Evolutionary conservation across 2,329 filamentous ascomycete species (phyloP).

Genomic region (Fusarium sambucinum): DNA sequence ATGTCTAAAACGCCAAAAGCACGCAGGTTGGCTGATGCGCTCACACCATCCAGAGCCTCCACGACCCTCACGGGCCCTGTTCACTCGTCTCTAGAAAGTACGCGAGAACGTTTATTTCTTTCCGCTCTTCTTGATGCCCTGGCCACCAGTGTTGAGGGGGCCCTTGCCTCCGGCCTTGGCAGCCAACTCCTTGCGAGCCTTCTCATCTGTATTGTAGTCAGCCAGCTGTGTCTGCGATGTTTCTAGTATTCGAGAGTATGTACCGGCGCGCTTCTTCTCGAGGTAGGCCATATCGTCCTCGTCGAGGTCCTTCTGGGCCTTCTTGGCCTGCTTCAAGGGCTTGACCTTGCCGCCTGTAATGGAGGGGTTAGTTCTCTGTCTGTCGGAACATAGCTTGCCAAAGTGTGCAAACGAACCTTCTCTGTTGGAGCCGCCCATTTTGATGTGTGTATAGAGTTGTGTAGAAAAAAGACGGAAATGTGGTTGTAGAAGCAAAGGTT

Average conservation of each 20-base stretch:
- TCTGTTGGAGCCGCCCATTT: conserved; percentile 57
- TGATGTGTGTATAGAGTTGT: conserved; percentile 28
- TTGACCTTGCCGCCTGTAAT: conserved; percentile 80
- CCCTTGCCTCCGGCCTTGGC: conserved; percentile 88
- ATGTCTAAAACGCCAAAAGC: conserved; percentile 41
- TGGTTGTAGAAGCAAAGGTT: conserved; percentile 33
- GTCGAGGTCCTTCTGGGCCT: conserved; percentile 83
- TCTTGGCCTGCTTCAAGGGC: conserved; percentile 91
- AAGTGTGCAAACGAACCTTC: conserved; percentile 50
- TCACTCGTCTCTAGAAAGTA: conserved; percentile 2
- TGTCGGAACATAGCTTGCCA: neutral
- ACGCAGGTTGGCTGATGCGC: conserved; percentile 28
- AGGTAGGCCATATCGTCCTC: conserved; percentile 87
- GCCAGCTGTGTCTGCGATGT: neutral
- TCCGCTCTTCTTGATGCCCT: conserved; percentile 98
- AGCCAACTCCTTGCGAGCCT: conserved; percentile 87
- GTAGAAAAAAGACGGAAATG: conserved; percentile 15
- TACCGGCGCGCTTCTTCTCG: conserved; percentile 87
- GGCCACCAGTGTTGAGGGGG: conserved; percentile 82
- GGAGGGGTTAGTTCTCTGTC: conserved; percentile 42
- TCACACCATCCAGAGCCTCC: conserved; percentile 35
- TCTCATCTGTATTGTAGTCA: conserved; percentile 71
- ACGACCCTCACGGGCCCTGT: conserved; percentile 16
- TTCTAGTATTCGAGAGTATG: conserved; percentile 48
- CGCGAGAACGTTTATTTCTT: conserved; percentile 77